Evolutionary conservation across 176 grass and related monocot genomes (phyloP), one percentile per base, ranked within the genome.

Genomic region (Aegilops speltoides): DNA sequence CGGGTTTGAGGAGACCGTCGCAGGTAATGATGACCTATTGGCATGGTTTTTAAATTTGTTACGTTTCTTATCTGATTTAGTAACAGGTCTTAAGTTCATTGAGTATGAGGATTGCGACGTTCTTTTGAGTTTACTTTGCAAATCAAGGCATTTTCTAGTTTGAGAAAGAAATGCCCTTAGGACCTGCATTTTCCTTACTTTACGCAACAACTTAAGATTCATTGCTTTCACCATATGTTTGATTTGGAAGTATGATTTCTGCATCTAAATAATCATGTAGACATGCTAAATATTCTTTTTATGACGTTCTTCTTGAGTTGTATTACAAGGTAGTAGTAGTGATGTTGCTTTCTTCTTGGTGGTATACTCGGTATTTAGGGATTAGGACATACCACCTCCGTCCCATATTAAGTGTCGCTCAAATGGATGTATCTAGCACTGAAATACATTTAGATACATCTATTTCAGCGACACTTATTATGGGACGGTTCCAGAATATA

Each of bases 1-100:
- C 40, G 92, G 85, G 28, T 87, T 95, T 36, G 81, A 82, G 64
- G 89, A 95, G 57, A 89, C 75, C 75, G 81, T 97, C 22, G 43
- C 65, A 94, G 95, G 95, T 97, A 31, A 76, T 50, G 83, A 82
- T 79, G 10, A 65, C 57, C 29, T 76, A 41, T 41, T 86, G 69
- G 7, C 61, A 14, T 67, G 73, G 23, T 73, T 31, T 79, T 83
- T 80, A 28, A 57, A 78, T 83, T 48, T 46, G 43, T 33, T 84
- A 28, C 13, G 6, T 64, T 17, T 68, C 3, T 87, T 26, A 79
- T 79, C 79, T 73, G 74, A 34, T 45, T 86, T 24, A 64, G 64
- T 64, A 41, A 77, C 29, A 37, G 31, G 34, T 64, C 33, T 37
- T 83, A 66, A 34, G 16, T 78, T 89, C 15, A 2, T 37, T 41